Percentiles rank a stretch among this genome's conserved stretches.
phyloP scores from a whole-genome alignment of 768 basidiomycete genomes.

The Pleurotus eryngii region DNA sequence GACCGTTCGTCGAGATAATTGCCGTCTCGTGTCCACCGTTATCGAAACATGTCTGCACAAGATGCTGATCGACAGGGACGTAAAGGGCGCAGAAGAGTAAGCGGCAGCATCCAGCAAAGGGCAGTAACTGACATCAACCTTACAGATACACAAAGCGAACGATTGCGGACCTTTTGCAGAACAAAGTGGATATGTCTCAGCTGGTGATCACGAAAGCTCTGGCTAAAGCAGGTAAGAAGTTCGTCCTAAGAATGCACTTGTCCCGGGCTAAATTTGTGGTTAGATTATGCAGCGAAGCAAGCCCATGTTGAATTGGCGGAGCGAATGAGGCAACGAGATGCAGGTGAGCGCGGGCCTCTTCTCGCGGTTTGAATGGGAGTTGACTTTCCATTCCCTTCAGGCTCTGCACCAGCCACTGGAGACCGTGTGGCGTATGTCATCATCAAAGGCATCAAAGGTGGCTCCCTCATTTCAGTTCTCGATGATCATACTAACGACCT shows the following conservation, averaged over 20 bases:
- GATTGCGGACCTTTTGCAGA: conserved; percentile 92
- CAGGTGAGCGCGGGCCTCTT: conserved; percentile 43
- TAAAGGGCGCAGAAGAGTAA: conserved; percentile 89
- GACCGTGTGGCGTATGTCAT: conserved; percentile 99
- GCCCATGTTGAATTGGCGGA: conserved; percentile 96
- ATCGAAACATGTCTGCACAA: conserved; percentile 98
- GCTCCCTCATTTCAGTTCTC: neutral
- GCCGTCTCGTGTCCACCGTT: conserved; percentile 95
- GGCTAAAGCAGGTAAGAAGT: conserved; percentile 68
- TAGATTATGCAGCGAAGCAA: conserved; percentile 93
- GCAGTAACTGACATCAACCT: conserved; percentile 8
- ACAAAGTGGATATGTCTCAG: conserved; percentile 98
- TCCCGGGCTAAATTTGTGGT: neutral
- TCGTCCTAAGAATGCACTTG: neutral
- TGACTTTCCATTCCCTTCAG: conserved; percentile 29
- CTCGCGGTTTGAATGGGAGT: neutral
- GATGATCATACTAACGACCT: neutral
- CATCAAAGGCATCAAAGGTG: conserved; percentile 92
- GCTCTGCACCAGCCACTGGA: conserved; percentile 95
- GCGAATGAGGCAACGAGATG: conserved; percentile 94
- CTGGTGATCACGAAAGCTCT: conserved; percentile 98
- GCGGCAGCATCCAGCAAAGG: conserved; percentile 19
- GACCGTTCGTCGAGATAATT: conserved; percentile 98
- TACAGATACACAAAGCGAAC: conserved; percentile 87
- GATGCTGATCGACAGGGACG: conserved; percentile 94